Evolutionary conservation across 768 basidiomycete species (phyloP), one percentile per base, ranked within the genome.

Genomic region (Suillus decipiens): DNA sequence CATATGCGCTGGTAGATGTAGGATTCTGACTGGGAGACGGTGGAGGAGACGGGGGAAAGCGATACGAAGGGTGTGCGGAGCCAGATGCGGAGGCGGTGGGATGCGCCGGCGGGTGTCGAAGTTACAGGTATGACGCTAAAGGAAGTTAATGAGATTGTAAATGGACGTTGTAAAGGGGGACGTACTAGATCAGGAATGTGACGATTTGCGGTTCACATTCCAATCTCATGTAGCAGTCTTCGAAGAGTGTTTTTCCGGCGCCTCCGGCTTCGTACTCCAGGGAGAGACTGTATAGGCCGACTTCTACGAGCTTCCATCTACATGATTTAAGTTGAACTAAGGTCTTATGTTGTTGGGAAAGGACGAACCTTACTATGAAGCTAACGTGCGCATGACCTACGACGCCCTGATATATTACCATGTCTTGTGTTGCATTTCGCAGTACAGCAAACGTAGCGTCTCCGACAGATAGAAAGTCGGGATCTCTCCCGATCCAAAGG

Each of bases 181-280:
- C 85, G 70, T 66, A 85, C 86, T 88, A 89, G 63, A 90, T 84
- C 34, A 86, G 71, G 72, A 89, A 90, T 15, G 80, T 78, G 31
- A 88, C 70, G 2, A 76, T 70, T 55, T 80, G 77, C 17, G 86
- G 86, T 56, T 87, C 83, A 43, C 81, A 83, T 51, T 85, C 84
- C 28, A 89, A 71, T 24, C 77, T 76, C 48, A 90, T 70, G n/a
- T 74, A 75, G 64, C 82, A 74, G 63, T 87, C 80, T 17, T 85
- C 82, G 61, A 89, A 80, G 12, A 89, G 71, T 24, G 75, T 76
- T 41, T 74, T 79, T 14, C 87, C 87, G 0, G 85, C 84, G 1
- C 89, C 88, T 55, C 81, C 82, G 5, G 86, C 85, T 59, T 88
- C 87, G 66, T 90, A 89, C 22, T 87, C 87, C 66, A 89, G 70